Conservation (phyloP, 73 alveolate species). For the Urostyla sp. region DNA sequence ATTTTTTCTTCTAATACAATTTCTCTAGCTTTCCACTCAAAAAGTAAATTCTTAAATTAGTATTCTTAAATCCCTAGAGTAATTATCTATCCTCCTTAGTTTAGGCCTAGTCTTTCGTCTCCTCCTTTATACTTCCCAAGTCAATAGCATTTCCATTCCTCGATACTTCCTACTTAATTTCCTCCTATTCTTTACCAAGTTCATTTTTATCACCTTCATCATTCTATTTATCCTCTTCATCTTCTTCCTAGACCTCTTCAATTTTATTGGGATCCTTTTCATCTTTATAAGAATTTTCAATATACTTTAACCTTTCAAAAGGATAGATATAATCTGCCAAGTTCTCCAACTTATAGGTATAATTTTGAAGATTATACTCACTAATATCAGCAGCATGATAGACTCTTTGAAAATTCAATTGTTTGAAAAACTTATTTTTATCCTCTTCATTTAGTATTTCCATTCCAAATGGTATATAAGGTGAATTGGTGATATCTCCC, state of each 20-base stretch:
- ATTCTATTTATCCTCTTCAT: conserved; percentile 62
- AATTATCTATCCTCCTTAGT: conserved; percentile 70
- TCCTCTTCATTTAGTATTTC: conserved; percentile 87
- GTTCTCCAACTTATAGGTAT: conserved; percentile 88
- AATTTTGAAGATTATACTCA: conserved; percentile 82
- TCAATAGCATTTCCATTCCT: conserved; percentile 44
- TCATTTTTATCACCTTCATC: conserved; percentile 78
- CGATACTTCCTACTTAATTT: conserved; percentile 43
- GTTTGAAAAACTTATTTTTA: conserved; percentile 86
- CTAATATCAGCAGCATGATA: conserved; percentile 74
- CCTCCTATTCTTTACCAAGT: conserved; percentile 55
- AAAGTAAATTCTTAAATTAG: conserved; percentile 80
- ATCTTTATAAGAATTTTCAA: conserved; percentile 76
- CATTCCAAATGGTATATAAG: conserved; percentile 94
- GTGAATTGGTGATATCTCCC: conserved; percentile 98
- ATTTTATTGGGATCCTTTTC: conserved; percentile 64
- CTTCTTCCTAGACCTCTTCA: conserved; percentile 32
- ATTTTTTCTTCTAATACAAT: conserved; percentile 84
- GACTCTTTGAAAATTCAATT: conserved; percentile 84
- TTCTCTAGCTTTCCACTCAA: conserved; percentile 79
- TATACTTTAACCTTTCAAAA: conserved; percentile 65
- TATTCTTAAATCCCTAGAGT: conserved; percentile 84
- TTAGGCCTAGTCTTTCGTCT: conserved; percentile 42
- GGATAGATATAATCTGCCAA: conserved; percentile 75
- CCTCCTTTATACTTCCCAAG: conserved; percentile 68